Percentiles rank a stretch among this genome's conserved stretches.
These are phyloP conservation scores for Chalciporus piperatoides DNA, from an alignment of 1,284 basidiomycete genomes.

Conservation along the genomic window DNA sequence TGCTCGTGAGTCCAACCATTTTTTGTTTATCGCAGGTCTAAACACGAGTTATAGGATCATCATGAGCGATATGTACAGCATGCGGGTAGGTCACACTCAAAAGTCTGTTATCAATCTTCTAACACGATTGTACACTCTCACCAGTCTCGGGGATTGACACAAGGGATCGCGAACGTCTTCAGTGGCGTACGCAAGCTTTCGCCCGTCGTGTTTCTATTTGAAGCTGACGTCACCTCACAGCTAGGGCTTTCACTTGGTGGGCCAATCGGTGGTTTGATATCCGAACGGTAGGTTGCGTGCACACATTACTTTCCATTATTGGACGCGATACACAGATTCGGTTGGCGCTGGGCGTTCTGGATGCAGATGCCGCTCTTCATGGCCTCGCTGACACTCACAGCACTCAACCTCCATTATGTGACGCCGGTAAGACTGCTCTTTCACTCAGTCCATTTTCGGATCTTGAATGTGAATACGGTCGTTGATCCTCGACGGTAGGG, in stretches of 20 bases:
- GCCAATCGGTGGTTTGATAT: constrained; percentile 15
- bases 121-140: neutral
- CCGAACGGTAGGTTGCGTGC: constrained; percentile 11
- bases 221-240: neutral
- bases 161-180: constrained; percentile 12
- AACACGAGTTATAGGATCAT: constrained; percentile 11
- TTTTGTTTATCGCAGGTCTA: neutral
- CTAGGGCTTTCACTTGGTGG: constrained; percentile 18
- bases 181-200: neutral
- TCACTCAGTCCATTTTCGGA: neutral
- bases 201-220: neutral
- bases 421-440: constrained; percentile 11
- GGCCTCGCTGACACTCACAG: constrained; percentile 8
- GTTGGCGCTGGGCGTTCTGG: constrained; percentile 18
- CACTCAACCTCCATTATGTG: constrained; percentile 10
- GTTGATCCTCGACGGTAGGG: constrained; percentile 6
- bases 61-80: constrained; percentile 16
- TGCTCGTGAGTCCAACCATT: neutral
- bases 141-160: constrained; percentile 15
- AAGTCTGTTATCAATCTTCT: neutral
- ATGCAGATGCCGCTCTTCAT: constrained; percentile 15
- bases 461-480: neutral
- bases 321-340: constrained; percentile 5
- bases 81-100: constrained; percentile 9
- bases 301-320: neutral